A percentile compares a stretch with the other conserved stretches of the same genome.
phyloP scores from a whole-genome alignment of 495 filamentous ascomycete species.

The Chaetomium fimeti region DNA sequence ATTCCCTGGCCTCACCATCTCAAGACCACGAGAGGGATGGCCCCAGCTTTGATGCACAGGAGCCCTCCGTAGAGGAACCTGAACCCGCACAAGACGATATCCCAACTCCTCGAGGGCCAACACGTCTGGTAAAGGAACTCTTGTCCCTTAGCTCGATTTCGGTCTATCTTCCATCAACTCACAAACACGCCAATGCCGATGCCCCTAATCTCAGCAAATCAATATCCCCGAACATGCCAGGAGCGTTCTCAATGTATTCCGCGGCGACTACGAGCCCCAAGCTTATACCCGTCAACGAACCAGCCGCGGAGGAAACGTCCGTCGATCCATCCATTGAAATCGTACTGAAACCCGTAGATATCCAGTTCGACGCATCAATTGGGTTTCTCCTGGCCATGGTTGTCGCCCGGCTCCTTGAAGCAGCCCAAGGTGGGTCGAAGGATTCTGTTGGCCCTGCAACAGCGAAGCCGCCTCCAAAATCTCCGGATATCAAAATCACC shows the following conservation, averaged over 20 bases:
- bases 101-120: constrained; percentile 48
- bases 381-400: constrained; percentile 65
- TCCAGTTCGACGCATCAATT: constrained; percentile 67
- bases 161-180: constrained; percentile 45
- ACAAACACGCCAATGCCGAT: constrained; percentile 39
- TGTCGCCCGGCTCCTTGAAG: constrained; percentile 52
- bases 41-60: neutral
- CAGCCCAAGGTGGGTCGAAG: constrained; percentile 36
- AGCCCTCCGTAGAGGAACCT: constrained; percentile 7
- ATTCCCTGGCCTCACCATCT: neutral
- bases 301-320: constrained; percentile 13
- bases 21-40: neutral
- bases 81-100: constrained; percentile 37
- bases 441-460: constrained; percentile 29
- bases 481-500: constrained; percentile 50
- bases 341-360: constrained; percentile 53
- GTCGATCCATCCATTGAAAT: constrained; percentile 51
- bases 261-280: constrained; percentile 29
- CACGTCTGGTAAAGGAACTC: constrained; percentile 50
- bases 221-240: constrained; percentile 51
- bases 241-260: constrained; percentile 56
- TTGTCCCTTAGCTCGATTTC: constrained; percentile 44
- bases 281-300: constrained; percentile 15
- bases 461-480: constrained; percentile 27
- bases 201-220: constrained; percentile 35